Conservation (phyloP, 108 stramenopile genomes). For the Nitzschia inconspicua region DNA sequence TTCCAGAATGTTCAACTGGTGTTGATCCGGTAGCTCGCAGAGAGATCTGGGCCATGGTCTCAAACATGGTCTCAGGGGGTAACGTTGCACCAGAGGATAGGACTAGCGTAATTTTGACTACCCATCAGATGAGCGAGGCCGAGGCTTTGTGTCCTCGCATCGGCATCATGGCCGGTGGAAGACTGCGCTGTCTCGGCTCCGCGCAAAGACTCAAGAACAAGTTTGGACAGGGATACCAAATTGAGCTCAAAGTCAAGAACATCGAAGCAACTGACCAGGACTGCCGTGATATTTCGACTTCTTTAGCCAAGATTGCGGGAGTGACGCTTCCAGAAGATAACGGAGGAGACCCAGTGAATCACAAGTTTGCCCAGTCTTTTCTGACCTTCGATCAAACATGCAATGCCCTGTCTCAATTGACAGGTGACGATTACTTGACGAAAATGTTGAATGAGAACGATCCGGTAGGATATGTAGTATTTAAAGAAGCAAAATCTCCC, state of each 20-base stretch:
- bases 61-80: slow-evolving; percentile 63
- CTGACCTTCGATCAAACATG: slow-evolving; percentile 49
- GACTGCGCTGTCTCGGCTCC: slow-evolving; percentile 84
- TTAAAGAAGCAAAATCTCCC: slow-evolving; percentile 53
- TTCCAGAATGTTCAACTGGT: slow-evolving; percentile 79
- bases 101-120: slow-evolving; percentile 81
- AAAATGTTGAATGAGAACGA: slow-evolving; percentile 22
- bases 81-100: slow-evolving; percentile 42
- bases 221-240: slow-evolving; percentile 79
- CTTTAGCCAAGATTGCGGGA: slow-evolving; percentile 1
- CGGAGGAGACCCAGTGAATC: slow-evolving; percentile 4
- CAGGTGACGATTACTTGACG: slow-evolving; percentile 50
- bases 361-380: slow-evolving; percentile 16
- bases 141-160: slow-evolving; percentile 96
- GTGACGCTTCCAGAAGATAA: slow-evolving; percentile 11
- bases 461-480: slow-evolving; percentile 46
- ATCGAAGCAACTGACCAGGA: slow-evolving; percentile 40
- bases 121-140: slow-evolving; percentile 94
- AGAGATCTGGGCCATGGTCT: slow-evolving; percentile 81
- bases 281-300: slow-evolving; percentile 11
- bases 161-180: slow-evolving; percentile 94
- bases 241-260: slow-evolving; percentile 73
- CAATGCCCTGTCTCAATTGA: slow-evolving; percentile 27
- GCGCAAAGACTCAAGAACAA: slow-evolving; percentile 84
- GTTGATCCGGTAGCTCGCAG: slow-evolving; percentile 78